Percentiles rank a stretch among this genome's conserved stretches.
Evolutionary conservation across 2,329 filamentous ascomycete genomes (phyloP).

Genomic region (Colletotrichum navitas): DNA sequence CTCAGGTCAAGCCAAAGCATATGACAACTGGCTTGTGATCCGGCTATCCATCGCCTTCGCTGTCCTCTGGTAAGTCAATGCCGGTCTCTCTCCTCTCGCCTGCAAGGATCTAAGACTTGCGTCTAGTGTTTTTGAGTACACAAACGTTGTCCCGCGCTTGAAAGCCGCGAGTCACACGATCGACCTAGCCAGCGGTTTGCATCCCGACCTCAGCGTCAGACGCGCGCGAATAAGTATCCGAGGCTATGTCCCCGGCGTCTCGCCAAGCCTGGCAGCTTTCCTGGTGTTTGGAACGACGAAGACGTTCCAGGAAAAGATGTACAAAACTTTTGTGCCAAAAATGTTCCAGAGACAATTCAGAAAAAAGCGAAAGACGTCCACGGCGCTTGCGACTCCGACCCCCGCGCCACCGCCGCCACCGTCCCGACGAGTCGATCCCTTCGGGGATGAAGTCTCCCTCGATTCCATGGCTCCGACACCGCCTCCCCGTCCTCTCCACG

Average conservation of each 20-base stretch:
- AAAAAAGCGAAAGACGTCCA: conserved; percentile 7
- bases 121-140: conserved; percentile 32
- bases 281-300: conserved; percentile 47
- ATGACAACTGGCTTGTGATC: conserved; percentile 59
- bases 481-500: neutral
- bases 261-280: conserved; percentile 45
- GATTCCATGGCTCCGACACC: conserved; percentile 13
- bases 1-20: conserved; percentile 50
- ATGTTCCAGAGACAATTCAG: neutral
- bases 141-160: conserved; percentile 48
- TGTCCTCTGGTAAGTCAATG: conserved; percentile 51
- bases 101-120: neutral
- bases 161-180: conserved; percentile 49
- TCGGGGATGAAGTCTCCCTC: conserved; percentile 18
- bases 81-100: fast-evolving
- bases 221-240: conserved; percentile 42
- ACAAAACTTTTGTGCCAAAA: conserved; percentile 21
- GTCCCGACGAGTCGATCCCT: neutral
- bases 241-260: conserved; percentile 46
- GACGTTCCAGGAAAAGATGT: conserved; percentile 39
- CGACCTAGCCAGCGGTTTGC: conserved; percentile 46
- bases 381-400: conserved; percentile 5
- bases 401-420: neutral
- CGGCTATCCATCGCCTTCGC: conserved; percentile 60
- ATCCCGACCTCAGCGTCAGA: conserved; percentile 50